Base-by-base conservation (phyloP, 176 grass and related monocot genomes). In the Paspalum notatum region DNA sequence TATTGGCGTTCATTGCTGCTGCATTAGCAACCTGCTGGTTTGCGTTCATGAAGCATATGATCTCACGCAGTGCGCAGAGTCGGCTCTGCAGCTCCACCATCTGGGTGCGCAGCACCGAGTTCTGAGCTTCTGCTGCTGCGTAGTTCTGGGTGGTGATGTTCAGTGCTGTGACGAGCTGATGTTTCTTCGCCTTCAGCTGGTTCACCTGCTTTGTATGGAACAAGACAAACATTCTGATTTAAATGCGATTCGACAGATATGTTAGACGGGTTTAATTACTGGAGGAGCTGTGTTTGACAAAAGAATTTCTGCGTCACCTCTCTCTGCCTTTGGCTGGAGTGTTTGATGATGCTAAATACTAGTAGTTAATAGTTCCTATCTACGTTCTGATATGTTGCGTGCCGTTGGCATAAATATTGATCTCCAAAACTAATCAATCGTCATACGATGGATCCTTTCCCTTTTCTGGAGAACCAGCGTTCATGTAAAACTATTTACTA, bases 81-180 rank as follows among this genome's bases (percentile, higher is more conserved):
- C 93, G 75, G 41, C 26, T 81, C 9, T 66, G 1, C 21, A 97
- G 88, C 68, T 97, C 93, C 47, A 64, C 61, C n/a, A 18, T 45
- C 73, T 87, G 93, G 0, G 80, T 88, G 54, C 80, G 80, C 27
- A 97, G 67, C 73, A 93, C 88, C 4, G 88, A 87, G 77, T 97
- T 97, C 54, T 93, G 87, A 10, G 83, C 69, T 32, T 89, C 88
- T 44, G 71, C 43, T 1, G 37, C 41, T 0, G 79, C 10, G 3
- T 65, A 79, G 17, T 73, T 62, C 44, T 88, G 85, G 4, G 41
- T 67, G 14, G 83, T 72, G 25, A 84, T 45, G 62, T 67, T 68
- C 45, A 97, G 48, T 8, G 77, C 49, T 53, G 84, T 25, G 18
- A 73, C 12, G 54, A 97, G 77, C 52, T 89, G 78, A 46, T 81